Percentiles rank a stretch among this genome's conserved stretches.
These are phyloP conservation scores for Theobroma cacao DNA, from an alignment of 345 rosid species.

Conservation along the genomic window DNA sequence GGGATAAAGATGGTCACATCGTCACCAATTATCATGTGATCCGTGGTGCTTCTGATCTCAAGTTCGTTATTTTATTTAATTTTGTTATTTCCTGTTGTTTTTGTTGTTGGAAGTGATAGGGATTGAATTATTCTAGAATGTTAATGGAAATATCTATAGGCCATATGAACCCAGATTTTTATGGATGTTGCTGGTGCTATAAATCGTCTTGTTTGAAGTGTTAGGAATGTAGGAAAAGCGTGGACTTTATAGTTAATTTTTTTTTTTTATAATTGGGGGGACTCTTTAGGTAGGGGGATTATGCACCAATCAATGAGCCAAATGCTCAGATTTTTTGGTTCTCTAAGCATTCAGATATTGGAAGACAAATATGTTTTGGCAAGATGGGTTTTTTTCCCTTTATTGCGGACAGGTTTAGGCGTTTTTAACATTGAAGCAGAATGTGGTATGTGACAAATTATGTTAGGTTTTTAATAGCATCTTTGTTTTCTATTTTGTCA, in stretches of 20 bases:
- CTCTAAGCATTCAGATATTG: background rate
- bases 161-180: background rate
- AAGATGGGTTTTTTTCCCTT: background rate
- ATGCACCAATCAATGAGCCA: no score
- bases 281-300: no score
- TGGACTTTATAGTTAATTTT: no score
- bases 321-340: no score
- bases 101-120: background rate
- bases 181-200: background rate
- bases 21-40: slow-evolving; percentile 96
- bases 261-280: no score
- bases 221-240: background rate
- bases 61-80: slow-evolving; percentile 33
- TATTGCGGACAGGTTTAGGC: background rate
- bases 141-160: background rate
- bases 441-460: no score
- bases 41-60: slow-evolving; percentile 98
- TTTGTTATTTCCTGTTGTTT: background rate
- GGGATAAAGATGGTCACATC: slow-evolving; percentile 81
- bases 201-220: background rate
- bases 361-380: background rate
- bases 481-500: background rate
- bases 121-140: background rate
- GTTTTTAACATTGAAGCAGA: background rate
- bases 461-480: background rate